These are phyloP conservation scores for Colletotrichum sp. DNA, from an alignment of 2,329 filamentous ascomycete species.

Conservation along the genomic window DNA sequence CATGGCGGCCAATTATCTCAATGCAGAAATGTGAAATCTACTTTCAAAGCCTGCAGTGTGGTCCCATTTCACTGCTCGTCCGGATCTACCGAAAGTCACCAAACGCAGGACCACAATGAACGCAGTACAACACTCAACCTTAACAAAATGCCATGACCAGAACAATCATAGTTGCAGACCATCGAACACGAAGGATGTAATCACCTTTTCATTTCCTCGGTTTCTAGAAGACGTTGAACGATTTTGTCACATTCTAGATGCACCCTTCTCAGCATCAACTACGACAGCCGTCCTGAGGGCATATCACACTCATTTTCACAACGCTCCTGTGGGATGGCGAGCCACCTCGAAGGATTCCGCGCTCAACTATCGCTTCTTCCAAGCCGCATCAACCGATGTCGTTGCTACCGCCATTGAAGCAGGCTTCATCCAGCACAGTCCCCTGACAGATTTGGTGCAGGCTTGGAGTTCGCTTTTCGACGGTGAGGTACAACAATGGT, in stretches of 20 bases:
- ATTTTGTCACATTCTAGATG: neutral
- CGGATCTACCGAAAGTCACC: neutral
- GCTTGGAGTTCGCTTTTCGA: neutral
- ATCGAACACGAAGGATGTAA: neutral
- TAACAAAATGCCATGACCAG: neutral
- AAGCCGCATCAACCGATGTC: neutral
- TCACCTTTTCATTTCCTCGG: neutral
- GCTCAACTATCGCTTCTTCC: neutral
- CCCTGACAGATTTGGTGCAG: neutral
- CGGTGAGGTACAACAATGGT: neutral
- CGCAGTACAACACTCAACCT: fast-evolving
- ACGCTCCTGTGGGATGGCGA: neutral
- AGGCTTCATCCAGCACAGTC: neutral
- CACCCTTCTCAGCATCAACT: neutral
- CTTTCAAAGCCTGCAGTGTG: neutral
- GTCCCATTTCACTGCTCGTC: neutral
- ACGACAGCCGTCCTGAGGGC: neutral
- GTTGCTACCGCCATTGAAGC: neutral
- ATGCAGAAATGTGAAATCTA: neutral
- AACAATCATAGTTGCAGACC: neutral
- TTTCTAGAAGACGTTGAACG: neutral
- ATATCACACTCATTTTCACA: neutral
- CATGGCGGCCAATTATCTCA: neutral
- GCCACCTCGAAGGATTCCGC: neutral
- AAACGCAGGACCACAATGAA: neutral